Evolutionary conservation across 768 basidiomycete genomes (phyloP).

Genomic region (Tricholoma matsutake): DNA sequence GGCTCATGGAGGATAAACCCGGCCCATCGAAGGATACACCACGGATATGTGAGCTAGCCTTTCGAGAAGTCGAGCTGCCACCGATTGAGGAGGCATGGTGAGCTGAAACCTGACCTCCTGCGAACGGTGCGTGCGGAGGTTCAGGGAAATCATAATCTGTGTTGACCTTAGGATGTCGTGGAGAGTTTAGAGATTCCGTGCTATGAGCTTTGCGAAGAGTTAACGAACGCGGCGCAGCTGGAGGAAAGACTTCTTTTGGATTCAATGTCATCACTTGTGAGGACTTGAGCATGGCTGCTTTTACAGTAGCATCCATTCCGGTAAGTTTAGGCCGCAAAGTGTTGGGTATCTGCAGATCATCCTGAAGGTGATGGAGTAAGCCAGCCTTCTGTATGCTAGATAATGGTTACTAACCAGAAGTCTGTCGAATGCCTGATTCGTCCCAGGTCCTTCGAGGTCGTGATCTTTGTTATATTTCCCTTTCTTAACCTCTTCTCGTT

Average conservation of each 20-base stretch:
- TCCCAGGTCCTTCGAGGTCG: constrained; percentile 32
- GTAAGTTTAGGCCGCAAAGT: constrained; percentile 74
- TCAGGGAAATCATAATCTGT: constrained; percentile 37
- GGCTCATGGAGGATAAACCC: constrained; percentile 50
- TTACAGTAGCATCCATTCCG: constrained; percentile 81
- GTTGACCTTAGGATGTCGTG: constrained; percentile 40
- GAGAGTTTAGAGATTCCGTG: constrained; percentile 65
- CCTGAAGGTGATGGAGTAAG: constrained; percentile 40
- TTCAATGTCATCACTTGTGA: constrained; percentile 60
- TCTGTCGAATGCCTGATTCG: constrained; percentile 74
- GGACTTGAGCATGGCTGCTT: constrained; percentile 89
- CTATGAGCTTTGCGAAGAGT: constrained; percentile 66
- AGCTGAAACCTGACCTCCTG: constrained; percentile 36
- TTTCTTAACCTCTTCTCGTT: constrained; percentile 26
- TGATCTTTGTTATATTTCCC: constrained; percentile 8
- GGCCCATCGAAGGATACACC: constrained; percentile 59
- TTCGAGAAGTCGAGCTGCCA: constrained; percentile 34
- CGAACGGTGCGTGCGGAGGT: constrained; percentile 34
- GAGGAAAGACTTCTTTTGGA: constrained; percentile 29
- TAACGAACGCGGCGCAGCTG: constrained; percentile 47
- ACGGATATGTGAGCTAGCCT: constrained; percentile 48
- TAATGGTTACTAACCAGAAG: constrained; percentile 56
- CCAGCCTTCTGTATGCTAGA: not conserved
- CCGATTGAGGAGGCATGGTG: constrained; percentile 37
- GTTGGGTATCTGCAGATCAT: constrained; percentile 85